A percentile compares a stretch with the other conserved stretches of the same genome.
Conservation (phyloP, 768 basidiomycete genomes). For the Naganishia antarctica region DNA sequence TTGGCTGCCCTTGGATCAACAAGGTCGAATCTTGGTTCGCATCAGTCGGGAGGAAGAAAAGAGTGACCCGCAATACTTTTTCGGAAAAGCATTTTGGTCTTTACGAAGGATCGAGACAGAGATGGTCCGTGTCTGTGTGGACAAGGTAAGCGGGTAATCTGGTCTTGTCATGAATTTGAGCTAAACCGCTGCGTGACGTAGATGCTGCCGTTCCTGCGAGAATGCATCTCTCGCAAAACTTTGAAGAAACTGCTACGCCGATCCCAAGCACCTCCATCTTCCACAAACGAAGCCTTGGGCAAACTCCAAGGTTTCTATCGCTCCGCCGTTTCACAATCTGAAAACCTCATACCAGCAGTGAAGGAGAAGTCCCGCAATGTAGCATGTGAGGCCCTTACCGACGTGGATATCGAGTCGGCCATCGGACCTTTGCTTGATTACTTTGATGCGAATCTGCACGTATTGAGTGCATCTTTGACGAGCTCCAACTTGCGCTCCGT, state of each 20-base stretch:
- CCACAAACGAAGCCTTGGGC: conserved; percentile 80
- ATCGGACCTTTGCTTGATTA: conserved; percentile 91
- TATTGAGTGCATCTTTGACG: conserved; percentile 80
- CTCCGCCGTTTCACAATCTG: conserved; percentile 54
- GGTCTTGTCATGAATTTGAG: not conserved
- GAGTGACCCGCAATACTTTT: conserved; percentile 95
- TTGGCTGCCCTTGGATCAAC: conserved; percentile 83
- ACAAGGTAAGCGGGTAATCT: conserved; percentile 64
- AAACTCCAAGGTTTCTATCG: conserved; percentile 77
- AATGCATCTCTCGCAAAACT: conserved; percentile 67
- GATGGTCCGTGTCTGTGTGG: conserved; percentile 92
- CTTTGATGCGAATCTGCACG: conserved; percentile 86
- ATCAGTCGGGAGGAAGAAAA: conserved; percentile 99
- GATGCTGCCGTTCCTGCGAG: conserved; percentile 91
- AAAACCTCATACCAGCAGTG: conserved; percentile 39
- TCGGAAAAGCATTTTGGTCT: conserved; percentile 82
- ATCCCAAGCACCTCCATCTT: conserved; percentile 55
- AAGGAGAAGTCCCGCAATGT: conserved; percentile 25
- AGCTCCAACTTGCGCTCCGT: conserved; percentile 81
- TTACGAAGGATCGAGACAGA: conserved; percentile 88
- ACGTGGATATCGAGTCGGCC: conserved; percentile 88
- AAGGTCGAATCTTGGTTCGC: conserved; percentile 76
- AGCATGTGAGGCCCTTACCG: conserved; percentile 57
- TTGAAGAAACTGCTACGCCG: conserved; percentile 39
- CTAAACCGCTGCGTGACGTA: conserved; percentile 45